Evolutionary conservation across 768 basidiomycete species (phyloP), one percentile per base, ranked within the genome.

Genomic region (Pilatotrama ljubarskyi): DNA sequence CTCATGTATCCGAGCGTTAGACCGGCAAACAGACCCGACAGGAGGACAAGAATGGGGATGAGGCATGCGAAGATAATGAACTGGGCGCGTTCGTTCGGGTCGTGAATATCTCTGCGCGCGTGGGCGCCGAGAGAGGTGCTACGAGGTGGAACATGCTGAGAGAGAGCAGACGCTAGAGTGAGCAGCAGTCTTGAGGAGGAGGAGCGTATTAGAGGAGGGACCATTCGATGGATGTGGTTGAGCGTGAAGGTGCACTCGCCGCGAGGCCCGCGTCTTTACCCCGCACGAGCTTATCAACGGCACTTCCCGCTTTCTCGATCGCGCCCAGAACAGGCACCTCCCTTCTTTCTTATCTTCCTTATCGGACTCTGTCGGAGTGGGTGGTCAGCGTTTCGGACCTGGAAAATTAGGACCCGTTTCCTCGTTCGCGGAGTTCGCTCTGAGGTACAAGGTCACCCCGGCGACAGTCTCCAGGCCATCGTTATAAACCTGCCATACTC

Each of bases 1-100:
- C 88, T 90, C 90, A 95, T 94, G 73, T 93, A 95, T 35, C 93
- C 93, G 46, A 95, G 78, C 58, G 94, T 95, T 65, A 95, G 78
- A 73, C 94, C 91, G 80, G 93, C 93, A 83, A 95, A 94, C 59
- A 93, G 67, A 70, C 93, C 93, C 59, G 90, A 93, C 63, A 89
- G 69, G 48, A 93, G 70, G 52, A 95, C 93, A 67, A 94, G 86
- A 35, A 93, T 69, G 52, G 93, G 93, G 43, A 95, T 93, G 74
- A 95, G 86, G 68, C 74, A 72, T 8, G 77, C 77, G 60, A 77
- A 78, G 58, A 76, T 69, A 66, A 80, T 70, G 69, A 75, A 78
- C 42, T 70, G 58, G 17, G 64, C 47, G 25, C 56, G 46, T n/a
- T 69, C 67, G 44, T 62, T 59, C 14, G 61, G 41, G 35, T 58